Percentiles rank a stretch among this genome's conserved stretches.
phyloP scores from a whole-genome alignment of 2,329 filamentous ascomycete genomes.

The Epicoccum nigrum region DNA sequence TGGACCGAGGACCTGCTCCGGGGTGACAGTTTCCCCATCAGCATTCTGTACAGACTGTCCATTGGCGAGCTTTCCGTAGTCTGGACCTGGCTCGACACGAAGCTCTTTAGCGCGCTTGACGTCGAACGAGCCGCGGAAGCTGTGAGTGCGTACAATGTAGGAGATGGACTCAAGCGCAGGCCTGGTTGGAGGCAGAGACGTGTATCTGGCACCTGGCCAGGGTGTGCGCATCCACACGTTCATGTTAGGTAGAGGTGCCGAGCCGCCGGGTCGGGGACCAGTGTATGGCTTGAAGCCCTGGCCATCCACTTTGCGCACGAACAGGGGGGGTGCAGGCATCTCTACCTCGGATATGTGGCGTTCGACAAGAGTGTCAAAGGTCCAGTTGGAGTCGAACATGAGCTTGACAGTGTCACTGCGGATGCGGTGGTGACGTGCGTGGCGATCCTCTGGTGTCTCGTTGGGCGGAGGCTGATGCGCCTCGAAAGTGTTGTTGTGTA shows the following conservation, averaged over 20 bases:
- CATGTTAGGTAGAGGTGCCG: conserved; percentile 63
- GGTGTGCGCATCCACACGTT: conserved; percentile 75
- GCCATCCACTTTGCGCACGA: conserved; percentile 66
- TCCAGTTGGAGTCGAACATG: conserved; percentile 83
- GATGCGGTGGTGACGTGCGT: conserved; percentile 55
- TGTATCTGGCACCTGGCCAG: conserved; percentile 74
- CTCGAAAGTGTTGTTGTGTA: conserved; percentile 37
- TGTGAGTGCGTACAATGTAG: conserved; percentile 81
- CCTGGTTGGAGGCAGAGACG: conserved; percentile 69
- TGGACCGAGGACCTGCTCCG: conserved; percentile 83
- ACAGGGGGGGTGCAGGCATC: conserved; percentile 73
- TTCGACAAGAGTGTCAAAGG: conserved; percentile 71
- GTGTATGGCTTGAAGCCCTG: conserved; percentile 72
- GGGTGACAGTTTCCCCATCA: conserved; percentile 73
- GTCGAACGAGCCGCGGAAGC: conserved; percentile 81
- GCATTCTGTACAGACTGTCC: conserved; percentile 69
- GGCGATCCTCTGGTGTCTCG: conserved; percentile 43
- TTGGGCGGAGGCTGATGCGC: conserved; percentile 36
- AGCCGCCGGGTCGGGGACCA: conserved; percentile 67
- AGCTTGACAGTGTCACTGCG: conserved; percentile 69
- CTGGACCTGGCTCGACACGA: conserved; percentile 64
- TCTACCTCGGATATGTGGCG: conserved; percentile 69
- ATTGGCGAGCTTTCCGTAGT: conserved; percentile 65
- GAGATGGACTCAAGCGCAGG: conserved; percentile 74
- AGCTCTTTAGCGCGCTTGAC: conserved; percentile 66